Base-by-base conservation (phyloP, 2,329 filamentous ascomycete species). In the Apiospora malaysiana region DNA sequence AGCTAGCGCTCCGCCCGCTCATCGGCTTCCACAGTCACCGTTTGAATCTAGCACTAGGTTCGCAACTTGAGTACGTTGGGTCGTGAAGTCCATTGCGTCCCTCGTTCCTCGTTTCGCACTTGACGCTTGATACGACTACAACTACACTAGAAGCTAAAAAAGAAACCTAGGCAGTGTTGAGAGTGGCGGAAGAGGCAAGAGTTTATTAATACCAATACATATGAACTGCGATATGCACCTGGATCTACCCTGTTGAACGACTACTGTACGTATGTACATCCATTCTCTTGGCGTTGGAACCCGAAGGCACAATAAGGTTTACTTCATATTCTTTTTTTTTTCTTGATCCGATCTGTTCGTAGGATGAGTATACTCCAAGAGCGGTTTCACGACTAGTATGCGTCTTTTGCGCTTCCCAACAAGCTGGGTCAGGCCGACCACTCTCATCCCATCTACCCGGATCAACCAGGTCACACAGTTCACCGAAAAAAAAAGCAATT, bases 231-330 rank as follows among this genome's bases (percentile, higher is more conserved):
- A 18, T 63, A 63, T 37, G 27, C 5, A 14, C 21, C 37, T 63
- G 56, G 56, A 14, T 63, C 56, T 63, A 40, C 56, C 56, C 40
- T 63, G 21, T 40, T 10, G 18, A 40, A 1, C 18, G 23, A 63
- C n/a, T 23, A 21, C 21, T 12, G n/a, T n/a, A n/a, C n/a, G n/a
- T n/a, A n/a, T n/a, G n/a, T n/a, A n/a, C n/a, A n/a, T 23, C 56
- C 56, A 10, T 40, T 9, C 56, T 18, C 9, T 63, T 63, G 56
- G 32, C 7, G 32, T 40, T 40, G 56, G 51, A 14, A 63, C n/a
- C 27, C n/a, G 56, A 63, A 63, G 56, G 56, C 56, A 63, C 56
- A 63, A 63, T 40, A 63, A 63, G 56, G 56, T 63, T 63, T 63
- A 14, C 56, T 40, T 63, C 12, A 6, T 32, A 12, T 63, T 47